Evolutionary conservation across 495 filamentous ascomycete species (phyloP).

Genomic region (Parathielavia hyrcaniae): DNA sequence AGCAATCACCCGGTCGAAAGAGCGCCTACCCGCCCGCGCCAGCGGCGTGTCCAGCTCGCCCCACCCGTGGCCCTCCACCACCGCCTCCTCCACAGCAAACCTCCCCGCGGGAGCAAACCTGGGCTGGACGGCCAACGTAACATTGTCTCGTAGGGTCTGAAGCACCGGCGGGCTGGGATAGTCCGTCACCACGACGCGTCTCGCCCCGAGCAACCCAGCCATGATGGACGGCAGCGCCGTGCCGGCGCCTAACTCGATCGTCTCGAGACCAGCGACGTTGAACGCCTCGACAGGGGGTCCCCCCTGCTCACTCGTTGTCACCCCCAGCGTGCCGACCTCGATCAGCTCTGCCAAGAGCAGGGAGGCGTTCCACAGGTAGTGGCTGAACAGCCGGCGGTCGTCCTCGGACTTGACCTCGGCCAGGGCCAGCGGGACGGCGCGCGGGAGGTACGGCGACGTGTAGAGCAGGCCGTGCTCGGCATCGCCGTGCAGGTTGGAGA

Average conservation of each 20-base stretch:
- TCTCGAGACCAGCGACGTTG: constrained; percentile 32
- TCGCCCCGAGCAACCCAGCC: constrained; percentile 56
- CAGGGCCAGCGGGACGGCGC: constrained; percentile 42
- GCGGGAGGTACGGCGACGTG: constrained; percentile 49
- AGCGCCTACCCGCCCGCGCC: constrained; percentile 42
- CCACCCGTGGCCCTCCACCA: constrained; percentile 67
- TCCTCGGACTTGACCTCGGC: constrained; percentile 52
- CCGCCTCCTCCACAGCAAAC: constrained; percentile 24
- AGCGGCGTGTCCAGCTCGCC: constrained; percentile 55
- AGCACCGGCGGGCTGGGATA: constrained; percentile 65
- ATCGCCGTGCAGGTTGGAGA: constrained; percentile 69
- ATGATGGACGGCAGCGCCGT: constrained; percentile 70
- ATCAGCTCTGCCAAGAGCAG: constrained; percentile 66
- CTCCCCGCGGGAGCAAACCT: constrained; percentile 22
- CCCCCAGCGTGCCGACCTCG: constrained; percentile 40
- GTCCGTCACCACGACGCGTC: constrained; percentile 62
- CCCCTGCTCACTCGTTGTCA: constrained; percentile 1
- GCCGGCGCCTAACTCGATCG: constrained; percentile 56
- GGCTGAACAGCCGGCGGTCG: constrained; percentile 63
- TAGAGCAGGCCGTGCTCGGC: constrained; percentile 61
- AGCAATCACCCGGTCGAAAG: constrained; percentile 64
- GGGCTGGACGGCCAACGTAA: constrained; percentile 32
- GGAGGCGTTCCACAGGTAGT: constrained; percentile 82
- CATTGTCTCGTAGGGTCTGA: constrained; percentile 56
- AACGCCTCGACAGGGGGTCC: not conserved